phyloP scores from a whole-genome alignment of 202 grass and related monocot genomes.

The Sporobolus alterniflorus region DNA sequence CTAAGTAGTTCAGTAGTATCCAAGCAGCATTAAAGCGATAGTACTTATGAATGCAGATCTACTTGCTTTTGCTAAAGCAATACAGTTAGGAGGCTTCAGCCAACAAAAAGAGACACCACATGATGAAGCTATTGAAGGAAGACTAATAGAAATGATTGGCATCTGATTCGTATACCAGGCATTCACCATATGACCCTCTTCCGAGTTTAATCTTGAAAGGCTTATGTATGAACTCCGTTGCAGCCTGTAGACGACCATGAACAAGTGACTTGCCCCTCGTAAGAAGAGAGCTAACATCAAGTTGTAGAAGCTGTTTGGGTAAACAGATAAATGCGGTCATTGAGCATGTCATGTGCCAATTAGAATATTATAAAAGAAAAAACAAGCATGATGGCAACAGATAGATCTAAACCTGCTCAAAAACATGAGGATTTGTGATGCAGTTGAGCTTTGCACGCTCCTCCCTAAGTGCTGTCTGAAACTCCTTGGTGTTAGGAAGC shows the following conservation, averaged over 20 bases:
- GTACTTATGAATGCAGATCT: background rate
- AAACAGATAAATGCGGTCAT: slow-evolving; percentile 11
- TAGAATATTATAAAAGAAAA: background rate
- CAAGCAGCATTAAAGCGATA: slow-evolving; percentile 6
- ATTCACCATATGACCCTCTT: slow-evolving; percentile 81
- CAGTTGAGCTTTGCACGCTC: slow-evolving; percentile 79
- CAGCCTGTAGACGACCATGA: slow-evolving; percentile 48
- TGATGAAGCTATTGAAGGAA: background rate
- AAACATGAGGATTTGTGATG: slow-evolving; percentile 81
- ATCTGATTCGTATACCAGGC: slow-evolving; percentile 59
- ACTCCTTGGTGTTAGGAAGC: slow-evolving; percentile 61
- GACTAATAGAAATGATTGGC: background rate
- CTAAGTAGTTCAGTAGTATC: slow-evolving; percentile 18
- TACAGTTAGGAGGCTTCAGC: slow-evolving; percentile 11
- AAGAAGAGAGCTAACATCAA: slow-evolving; percentile 67
- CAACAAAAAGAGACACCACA: slow-evolving; percentile 10
- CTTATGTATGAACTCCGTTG: slow-evolving; percentile 60
- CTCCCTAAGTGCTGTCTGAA: slow-evolving; percentile 73
- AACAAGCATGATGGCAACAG: background rate
- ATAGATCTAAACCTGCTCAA: slow-evolving; percentile 69
- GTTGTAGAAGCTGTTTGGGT: slow-evolving; percentile 71
- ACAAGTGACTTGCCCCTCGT: slow-evolving; percentile 51
- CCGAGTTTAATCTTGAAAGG: slow-evolving; percentile 79
- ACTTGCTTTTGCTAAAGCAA: slow-evolving; percentile 19
- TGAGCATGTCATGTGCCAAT: slow-evolving; percentile 25